Evolutionary conservation across 805 yeast genomes (phyloP).

Genomic region (Candida koratica): DNA sequence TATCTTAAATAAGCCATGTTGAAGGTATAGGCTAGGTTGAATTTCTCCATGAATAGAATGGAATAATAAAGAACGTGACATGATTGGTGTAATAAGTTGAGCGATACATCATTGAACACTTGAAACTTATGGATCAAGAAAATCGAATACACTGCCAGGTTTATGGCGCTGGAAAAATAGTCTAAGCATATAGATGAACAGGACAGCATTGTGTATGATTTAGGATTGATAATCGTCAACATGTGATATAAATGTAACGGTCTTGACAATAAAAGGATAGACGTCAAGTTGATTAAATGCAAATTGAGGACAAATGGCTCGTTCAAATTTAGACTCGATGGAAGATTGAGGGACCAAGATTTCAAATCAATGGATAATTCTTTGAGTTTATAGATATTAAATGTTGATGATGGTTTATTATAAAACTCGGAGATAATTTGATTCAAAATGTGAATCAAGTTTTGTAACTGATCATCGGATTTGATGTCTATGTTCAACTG

Average conservation of each 20-base stretch:
- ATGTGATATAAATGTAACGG: constrained; percentile 38
- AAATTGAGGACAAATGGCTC: not conserved
- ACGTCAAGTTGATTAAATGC: constrained; percentile 35
- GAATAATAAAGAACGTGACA: constrained; percentile 8
- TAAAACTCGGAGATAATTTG: constrained; percentile 6
- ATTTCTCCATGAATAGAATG: constrained; percentile 11
- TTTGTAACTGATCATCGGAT: not conserved
- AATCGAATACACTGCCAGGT: constrained; percentile 9
- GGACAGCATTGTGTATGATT: not conserved
- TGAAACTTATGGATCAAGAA: not conserved
- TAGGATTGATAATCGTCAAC: constrained; percentile 1
- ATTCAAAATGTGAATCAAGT: constrained; percentile 6
- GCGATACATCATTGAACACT: not conserved
- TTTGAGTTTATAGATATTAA: constrained; percentile 12
- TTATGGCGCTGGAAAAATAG: constrained; percentile 7
- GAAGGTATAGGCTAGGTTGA: constrained; percentile 16
- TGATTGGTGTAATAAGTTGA: constrained; percentile 4
- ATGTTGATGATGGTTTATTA: not conserved
- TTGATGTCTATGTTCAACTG: not conserved
- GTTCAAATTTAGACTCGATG: constrained; percentile 12
- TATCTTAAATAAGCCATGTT: constrained; percentile 16
- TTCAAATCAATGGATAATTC: constrained; percentile 34
- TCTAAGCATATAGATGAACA: not conserved
- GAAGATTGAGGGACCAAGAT: constrained; percentile 30
- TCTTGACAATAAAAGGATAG: constrained; percentile 34